Base-by-base conservation (phyloP, 352 stramenopile genomes). In the Pseudoperonospora humuli region DNA sequence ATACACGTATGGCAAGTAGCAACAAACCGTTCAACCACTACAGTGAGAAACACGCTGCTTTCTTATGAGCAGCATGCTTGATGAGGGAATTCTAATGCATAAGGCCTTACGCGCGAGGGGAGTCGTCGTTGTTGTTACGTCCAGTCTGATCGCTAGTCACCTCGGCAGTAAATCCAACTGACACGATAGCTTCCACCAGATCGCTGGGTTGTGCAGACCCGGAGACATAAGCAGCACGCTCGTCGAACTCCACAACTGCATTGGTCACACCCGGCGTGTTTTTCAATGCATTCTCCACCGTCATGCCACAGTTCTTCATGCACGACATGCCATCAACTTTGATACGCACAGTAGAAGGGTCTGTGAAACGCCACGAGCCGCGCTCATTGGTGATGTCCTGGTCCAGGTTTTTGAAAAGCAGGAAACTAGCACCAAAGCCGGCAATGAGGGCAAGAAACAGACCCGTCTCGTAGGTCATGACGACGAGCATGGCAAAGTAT, bases 241-340 rank as follows among this genome's bases (percentile, higher is more conserved):
- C 76, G 24, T 77, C 67, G 40, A 91, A 90, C 41, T 77, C 61
- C 23, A 95, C 84, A 27, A 85, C 63, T 31, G 73, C 86, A 43
- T 82, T 67, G 5, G 67, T 72, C 39, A 96, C 86, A 23, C 84
- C 82, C 13, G 66, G 47, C 2, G 45, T 57, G 39, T 56, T 61
- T 28, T 67, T 67, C 47, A 97, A 54, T 23, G 88, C 79, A 42
- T 64, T 84, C 54, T 90, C 64, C 19, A 96, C 86, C 1, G 88
- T 96, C 18, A 49, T 96, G 32, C 95, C 96, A 57, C 92, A 96
- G 65, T 97, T 97, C 45, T 97, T 97, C 75, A 97, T 93, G 40
- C 87, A 96, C 57, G 71, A 96, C 75, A 96, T 96, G 35, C 89
- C 87, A 36, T 93, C 78, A 4, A 98, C 70, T 36, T 65, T 61